A percentile compares a stretch with the other conserved stretches of the same genome.
These are phyloP conservation scores for Moricandia moricandioides DNA, from an alignment of 345 rosid species.

Conservation along the genomic window DNA sequence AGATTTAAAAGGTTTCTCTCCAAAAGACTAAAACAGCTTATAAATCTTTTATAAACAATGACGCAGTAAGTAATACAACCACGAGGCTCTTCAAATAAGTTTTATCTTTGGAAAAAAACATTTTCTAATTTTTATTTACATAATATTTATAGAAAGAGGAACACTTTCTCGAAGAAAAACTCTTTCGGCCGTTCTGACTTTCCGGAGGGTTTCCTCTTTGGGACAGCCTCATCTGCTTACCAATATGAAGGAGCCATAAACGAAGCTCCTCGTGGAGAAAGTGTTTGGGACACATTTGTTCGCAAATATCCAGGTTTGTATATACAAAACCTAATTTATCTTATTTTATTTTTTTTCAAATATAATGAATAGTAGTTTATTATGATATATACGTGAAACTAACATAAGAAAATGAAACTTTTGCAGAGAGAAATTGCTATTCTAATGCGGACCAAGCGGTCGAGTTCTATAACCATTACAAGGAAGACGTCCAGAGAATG, in stretches of 20 bases:
- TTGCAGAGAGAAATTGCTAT: conserved; percentile 39
- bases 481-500: conserved; percentile 44
- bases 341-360: neutral
- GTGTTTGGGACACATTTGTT: conserved; percentile 42
- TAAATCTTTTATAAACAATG: conserved; percentile 19
- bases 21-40: neutral
- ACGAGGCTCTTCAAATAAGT: neutral
- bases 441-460: conserved; percentile 39
- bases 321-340: neutral
- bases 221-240: conserved; percentile 44
- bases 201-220: conserved; percentile 37
- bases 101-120: neutral
- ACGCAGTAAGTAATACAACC: conserved; percentile 23
- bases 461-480: conserved; percentile 41
- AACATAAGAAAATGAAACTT: neutral
- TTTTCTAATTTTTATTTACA: neutral
- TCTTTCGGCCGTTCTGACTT: conserved; percentile 29
- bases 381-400: neutral
- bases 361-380: neutral
- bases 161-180: conserved; percentile 11
- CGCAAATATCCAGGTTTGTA: conserved; percentile 35
- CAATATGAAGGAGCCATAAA: conserved; percentile 37
- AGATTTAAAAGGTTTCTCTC: conserved; percentile 12
- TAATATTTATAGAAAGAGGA: conserved; percentile 21
- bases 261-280: conserved; percentile 34